These are phyloP conservation scores for Pyrenophora teres DNA, from an alignment of 2,329 filamentous ascomycete genomes.

Conservation along the genomic window DNA sequence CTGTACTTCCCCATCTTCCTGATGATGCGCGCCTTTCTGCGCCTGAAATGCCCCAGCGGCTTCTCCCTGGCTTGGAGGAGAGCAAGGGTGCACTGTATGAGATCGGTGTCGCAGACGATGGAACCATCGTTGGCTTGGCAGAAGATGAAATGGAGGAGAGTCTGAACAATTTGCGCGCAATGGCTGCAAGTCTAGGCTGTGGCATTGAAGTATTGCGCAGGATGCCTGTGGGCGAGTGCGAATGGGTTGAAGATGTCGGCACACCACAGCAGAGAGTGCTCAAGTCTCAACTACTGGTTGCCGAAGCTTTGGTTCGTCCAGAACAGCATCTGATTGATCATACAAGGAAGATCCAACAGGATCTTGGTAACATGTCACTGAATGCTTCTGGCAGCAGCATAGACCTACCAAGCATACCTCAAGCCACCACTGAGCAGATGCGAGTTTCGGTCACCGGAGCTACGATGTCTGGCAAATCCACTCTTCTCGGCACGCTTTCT, in stretches of 20 bases:
- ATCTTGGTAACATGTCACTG: neutral
- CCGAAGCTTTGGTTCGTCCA: slow-evolving; percentile 86
- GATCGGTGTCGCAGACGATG: slow-evolving; percentile 94
- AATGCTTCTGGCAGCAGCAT: neutral
- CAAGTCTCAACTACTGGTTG: slow-evolving; percentile 73
- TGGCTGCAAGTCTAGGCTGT: slow-evolving; percentile 92
- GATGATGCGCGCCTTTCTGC: slow-evolving; percentile 67
- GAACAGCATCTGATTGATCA: slow-evolving; percentile 37
- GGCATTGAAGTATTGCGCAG: slow-evolving; percentile 79
- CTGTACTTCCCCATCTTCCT: slow-evolving; percentile 76
- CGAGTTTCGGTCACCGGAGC: slow-evolving; percentile 86
- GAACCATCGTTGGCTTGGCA: slow-evolving; percentile 83
- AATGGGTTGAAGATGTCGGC: slow-evolving; percentile 64
- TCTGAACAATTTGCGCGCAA: slow-evolving; percentile 78
- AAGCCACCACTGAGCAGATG: slow-evolving; percentile 63
- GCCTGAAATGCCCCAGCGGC: slow-evolving; percentile 58
- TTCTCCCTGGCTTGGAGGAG: slow-evolving; percentile 81
- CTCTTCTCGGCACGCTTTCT: slow-evolving; percentile 82
- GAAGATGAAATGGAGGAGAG: slow-evolving; percentile 93
- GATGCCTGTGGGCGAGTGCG: slow-evolving; percentile 83
- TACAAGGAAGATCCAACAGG: slow-evolving; percentile 16
- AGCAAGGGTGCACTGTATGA: slow-evolving; percentile 94
- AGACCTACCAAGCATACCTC: slow-evolving; percentile 8
- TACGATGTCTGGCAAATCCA: slow-evolving; percentile 91
- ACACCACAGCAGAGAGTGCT: slow-evolving; percentile 21